Percentiles rank a stretch among this genome's conserved stretches.
Evolutionary conservation across 2,329 filamentous ascomycete genomes (phyloP).

Genomic region (Calonectria honghensis): DNA sequence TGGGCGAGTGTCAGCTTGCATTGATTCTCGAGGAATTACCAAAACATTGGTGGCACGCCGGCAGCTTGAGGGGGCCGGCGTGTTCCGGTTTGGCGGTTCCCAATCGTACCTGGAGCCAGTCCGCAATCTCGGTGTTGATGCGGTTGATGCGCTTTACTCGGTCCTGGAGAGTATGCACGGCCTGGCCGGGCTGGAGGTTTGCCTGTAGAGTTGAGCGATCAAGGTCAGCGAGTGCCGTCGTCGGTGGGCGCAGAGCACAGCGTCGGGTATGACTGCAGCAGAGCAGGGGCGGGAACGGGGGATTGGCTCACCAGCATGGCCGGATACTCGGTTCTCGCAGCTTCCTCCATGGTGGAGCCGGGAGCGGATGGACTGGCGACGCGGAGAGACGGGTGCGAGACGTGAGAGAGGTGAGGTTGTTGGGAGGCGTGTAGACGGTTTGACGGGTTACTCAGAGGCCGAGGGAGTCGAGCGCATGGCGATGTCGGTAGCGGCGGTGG

Average conservation of each 20-base stretch:
- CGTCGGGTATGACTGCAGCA: conserved; percentile 23
- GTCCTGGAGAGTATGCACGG: conserved; percentile 87
- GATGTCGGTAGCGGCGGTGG: conserved; percentile 35
- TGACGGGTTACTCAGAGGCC: conserved; percentile 29
- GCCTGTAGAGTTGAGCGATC: conserved; percentile 71
- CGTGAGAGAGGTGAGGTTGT: neutral
- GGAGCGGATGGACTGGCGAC: conserved; percentile 27
- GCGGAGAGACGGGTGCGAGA: conserved; percentile 41
- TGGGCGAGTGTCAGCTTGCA: conserved; percentile 62
- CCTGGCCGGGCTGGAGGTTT: conserved; percentile 86
- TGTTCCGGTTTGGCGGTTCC: conserved; percentile 24
- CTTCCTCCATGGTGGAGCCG: conserved; percentile 79
- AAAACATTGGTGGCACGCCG: neutral
- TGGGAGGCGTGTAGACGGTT: conserved; percentile 10
- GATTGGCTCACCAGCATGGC: conserved; percentile 86
- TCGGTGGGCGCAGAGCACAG: conserved; percentile 16
- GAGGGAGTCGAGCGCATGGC: conserved; percentile 38
- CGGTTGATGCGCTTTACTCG: conserved; percentile 90
- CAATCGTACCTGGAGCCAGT: conserved; percentile 91
- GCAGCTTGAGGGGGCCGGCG: conserved; percentile 14
- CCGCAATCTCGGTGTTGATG: conserved; percentile 92
- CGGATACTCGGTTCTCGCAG: conserved; percentile 93
- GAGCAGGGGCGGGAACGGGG: conserved; percentile 30
- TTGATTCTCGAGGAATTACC: conserved; percentile 4
- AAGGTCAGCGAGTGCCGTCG: conserved; percentile 43